phyloP scores from a whole-genome alignment of 208 protist species.

The Strigomonas oncopelti region DNA sequence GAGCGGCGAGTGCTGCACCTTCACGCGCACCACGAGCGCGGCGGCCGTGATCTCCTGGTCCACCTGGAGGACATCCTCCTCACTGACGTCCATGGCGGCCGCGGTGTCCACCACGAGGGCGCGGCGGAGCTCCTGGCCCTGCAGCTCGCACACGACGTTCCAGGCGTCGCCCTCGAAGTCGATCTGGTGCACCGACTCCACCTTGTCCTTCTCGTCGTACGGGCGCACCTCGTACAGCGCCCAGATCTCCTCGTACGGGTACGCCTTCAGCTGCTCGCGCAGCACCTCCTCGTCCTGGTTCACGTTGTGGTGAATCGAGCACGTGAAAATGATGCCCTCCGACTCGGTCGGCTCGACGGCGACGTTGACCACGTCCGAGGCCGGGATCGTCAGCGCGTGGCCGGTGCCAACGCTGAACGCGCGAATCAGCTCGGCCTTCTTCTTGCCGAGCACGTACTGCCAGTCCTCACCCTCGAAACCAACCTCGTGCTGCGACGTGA shows the following conservation, averaged over 20 bases:
- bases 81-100: conserved; percentile 17
- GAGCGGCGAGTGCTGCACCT: conserved; percentile 17
- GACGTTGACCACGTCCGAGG: conserved; percentile 31
- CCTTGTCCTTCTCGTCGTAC: conserved; percentile 18
- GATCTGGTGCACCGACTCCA: conserved; percentile 20
- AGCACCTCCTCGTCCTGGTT: conserved; percentile 31
- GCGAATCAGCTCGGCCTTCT: conserved; percentile 28
- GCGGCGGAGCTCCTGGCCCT: conserved; percentile 20
- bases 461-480: conserved; percentile 60
- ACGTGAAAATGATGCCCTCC: conserved; percentile 28
- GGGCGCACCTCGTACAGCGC: conserved; percentile 27
- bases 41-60: conserved; percentile 7
- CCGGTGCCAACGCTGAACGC: conserved; percentile 46
- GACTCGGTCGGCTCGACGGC: conserved; percentile 18
- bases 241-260: conserved; percentile 56
- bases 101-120: conserved; percentile 24
- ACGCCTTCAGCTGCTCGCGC: conserved; percentile 38
- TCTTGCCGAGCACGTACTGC: conserved; percentile 42
- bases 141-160: conserved; percentile 25
- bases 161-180: conserved; percentile 24
- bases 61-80: conserved; percentile 18
- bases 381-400: conserved; percentile 29
- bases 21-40: conserved; percentile 17
- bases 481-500: conserved; percentile 28
- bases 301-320: conserved; percentile 28